These are phyloP conservation scores for Nannochloris sp. DNA, from an alignment of 139 green algal genomes.

Conservation along the genomic window DNA sequence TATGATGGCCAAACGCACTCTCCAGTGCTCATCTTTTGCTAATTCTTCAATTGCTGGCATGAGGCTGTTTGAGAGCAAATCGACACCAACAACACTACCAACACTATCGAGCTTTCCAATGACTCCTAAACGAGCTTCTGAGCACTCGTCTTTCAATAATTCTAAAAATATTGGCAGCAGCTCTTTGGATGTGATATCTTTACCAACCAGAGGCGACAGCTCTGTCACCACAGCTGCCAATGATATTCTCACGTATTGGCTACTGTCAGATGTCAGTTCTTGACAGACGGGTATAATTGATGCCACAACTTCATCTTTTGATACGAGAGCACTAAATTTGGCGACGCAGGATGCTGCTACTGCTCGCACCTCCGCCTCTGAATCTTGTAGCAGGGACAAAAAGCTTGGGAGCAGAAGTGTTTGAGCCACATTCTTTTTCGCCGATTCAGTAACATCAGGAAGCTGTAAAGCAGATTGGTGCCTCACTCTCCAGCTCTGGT, in stretches of 20 bases:
- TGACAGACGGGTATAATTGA: conserved; percentile 51
- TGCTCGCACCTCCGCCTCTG: conserved; percentile 66
- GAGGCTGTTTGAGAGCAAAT: conserved; percentile 84
- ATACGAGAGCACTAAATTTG: conserved; percentile 37
- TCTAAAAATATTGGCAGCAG: conserved; percentile 90
- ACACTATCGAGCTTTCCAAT: conserved; percentile 97
- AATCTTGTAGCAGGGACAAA: conserved; percentile 63
- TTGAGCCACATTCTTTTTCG: conserved; percentile 55
- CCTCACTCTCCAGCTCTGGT: conserved; percentile 98
- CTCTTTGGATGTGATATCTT: conserved; percentile 78
- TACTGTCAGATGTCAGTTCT: conserved; percentile 72
- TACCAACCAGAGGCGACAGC: conserved; percentile 80
- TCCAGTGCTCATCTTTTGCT: conserved; percentile 96
- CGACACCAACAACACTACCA: conserved; percentile 83
- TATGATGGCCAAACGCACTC: conserved; percentile 96
- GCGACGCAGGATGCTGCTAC: conserved; percentile 44
- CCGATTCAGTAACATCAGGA: conserved; percentile 51
- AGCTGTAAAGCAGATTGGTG: conserved; percentile 83
- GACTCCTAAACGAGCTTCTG: conserved; percentile 95
- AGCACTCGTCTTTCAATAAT: conserved; percentile 89
- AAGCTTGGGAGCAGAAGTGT: conserved; percentile 82
- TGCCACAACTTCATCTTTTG: conserved; percentile 27
- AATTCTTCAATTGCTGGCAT: conserved; percentile 95
- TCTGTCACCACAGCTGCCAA: conserved; percentile 93
- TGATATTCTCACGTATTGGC: conserved; percentile 86